phyloP scores from a whole-genome alignment of 1,284 basidiomycete genomes.

The Athelia sp. region DNA sequence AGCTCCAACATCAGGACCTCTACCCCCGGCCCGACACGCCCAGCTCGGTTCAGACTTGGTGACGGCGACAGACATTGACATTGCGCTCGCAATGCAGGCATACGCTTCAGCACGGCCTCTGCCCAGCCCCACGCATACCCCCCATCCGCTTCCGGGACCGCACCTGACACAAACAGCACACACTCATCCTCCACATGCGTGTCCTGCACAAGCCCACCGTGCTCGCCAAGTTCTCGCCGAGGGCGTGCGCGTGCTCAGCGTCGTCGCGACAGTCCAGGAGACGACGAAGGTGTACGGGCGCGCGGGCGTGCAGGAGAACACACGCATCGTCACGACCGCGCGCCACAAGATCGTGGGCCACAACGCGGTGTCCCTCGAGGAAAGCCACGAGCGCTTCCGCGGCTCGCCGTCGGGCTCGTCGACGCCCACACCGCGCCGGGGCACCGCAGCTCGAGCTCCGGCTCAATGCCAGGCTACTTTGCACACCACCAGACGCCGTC shows the following conservation, averaged over 20 bases:
- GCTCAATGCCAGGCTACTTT: neutral
- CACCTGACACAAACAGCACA: no score
- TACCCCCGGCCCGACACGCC: no score
- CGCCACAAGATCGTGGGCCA: slow-evolving; percentile 73
- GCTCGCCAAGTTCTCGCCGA: slow-evolving; percentile 89
- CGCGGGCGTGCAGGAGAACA: slow-evolving; percentile 54
- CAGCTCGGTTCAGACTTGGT: no score
- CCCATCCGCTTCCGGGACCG: no score
- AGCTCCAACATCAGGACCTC: no score
- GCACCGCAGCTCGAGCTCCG: slow-evolving; percentile 2
- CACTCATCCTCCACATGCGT: no score
- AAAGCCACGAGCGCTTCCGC: slow-evolving; percentile 29
- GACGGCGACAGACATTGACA: no score
- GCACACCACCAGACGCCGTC: slow-evolving; percentile 5
- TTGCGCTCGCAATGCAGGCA: no score
- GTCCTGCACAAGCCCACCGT: slow-evolving; percentile 78
- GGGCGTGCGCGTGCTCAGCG: slow-evolving; percentile 68
- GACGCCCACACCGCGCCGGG: slow-evolving; percentile 7
- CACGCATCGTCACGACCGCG: slow-evolving; percentile 55
- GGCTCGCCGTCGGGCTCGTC: slow-evolving; percentile 13
- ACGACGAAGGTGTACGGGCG: slow-evolving; percentile 62
- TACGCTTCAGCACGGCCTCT: no score
- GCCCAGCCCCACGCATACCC: no score
- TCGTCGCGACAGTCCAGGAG: slow-evolving; percentile 74
- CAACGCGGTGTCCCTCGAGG: slow-evolving; percentile 43